Conservation (phyloP, 2,329 filamentous ascomycete genomes). For the Thelonectria rubi region DNA sequence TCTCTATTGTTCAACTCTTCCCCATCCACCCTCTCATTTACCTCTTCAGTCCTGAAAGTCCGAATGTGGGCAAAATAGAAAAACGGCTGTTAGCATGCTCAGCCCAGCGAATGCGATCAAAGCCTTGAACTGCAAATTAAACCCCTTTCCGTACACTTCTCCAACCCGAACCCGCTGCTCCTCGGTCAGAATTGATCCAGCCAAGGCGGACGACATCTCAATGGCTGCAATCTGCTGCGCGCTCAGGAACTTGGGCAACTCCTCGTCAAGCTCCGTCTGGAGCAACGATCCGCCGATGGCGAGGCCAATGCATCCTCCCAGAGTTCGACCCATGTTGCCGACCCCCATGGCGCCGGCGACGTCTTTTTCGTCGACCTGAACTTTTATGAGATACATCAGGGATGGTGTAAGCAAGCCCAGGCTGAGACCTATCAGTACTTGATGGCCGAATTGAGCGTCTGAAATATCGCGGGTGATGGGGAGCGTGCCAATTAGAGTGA, state of each 20-base stretch:
- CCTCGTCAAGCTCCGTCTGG: neutral
- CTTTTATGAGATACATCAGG: constrained; percentile 9
- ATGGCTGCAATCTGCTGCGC: constrained; percentile 1
- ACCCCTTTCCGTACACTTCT: constrained; percentile 13
- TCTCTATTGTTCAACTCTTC: neutral
- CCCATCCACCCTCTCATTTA: neutral
- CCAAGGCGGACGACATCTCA: neutral
- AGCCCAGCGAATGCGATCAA: constrained; percentile 14
- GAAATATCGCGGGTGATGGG: neutral
- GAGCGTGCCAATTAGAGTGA: constrained; percentile 1
- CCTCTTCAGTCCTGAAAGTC: neutral
- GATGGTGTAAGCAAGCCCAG: constrained; percentile 10
- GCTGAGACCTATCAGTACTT: constrained; percentile 5
- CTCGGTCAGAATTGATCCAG: constrained; percentile 4
- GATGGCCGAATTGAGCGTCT: constrained; percentile 1
- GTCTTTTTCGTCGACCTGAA: constrained; percentile 10
- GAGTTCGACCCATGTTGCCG: constrained; percentile 1
- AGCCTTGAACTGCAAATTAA: constrained; percentile 9
- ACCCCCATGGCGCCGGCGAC: constrained; percentile 10
- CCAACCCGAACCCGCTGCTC: constrained; percentile 9
- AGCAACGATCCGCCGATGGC: constrained; percentile 1
- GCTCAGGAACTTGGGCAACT: neutral
- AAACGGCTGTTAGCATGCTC: neutral
- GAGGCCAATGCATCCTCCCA: constrained; percentile 7
- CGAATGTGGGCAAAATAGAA: constrained; percentile 5